Evolutionary conservation across 805 yeast genomes (phyloP).

Genomic region (Spathaspora passalidarum): DNA sequence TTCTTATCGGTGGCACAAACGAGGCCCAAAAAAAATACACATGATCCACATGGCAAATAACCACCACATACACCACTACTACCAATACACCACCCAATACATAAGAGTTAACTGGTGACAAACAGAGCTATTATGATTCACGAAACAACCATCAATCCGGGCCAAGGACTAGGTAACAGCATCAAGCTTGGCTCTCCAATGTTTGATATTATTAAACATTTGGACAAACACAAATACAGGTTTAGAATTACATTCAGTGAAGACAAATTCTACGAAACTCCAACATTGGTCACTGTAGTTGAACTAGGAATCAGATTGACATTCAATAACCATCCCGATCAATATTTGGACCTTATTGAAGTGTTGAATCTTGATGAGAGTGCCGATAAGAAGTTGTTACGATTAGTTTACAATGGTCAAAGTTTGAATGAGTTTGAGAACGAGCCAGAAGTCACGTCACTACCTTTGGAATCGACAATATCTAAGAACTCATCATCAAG

Average conservation of each 20-base stretch:
- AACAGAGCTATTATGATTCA: constrained; percentile 9
- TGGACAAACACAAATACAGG: constrained; percentile 24
- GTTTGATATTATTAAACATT: constrained; percentile 22
- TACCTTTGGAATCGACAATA: not conserved
- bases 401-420: constrained; percentile 30
- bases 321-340: constrained; percentile 24
- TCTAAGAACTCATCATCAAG: constrained; percentile 12
- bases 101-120: not conserved
- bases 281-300: constrained; percentile 28
- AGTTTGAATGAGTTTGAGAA: constrained; percentile 22
- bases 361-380: constrained; percentile 16
- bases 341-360: constrained; percentile 29
- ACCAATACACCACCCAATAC: not conserved
- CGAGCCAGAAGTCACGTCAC: not conserved
- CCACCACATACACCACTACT: too few relatives aligned
- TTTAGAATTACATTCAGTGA: constrained; percentile 29
- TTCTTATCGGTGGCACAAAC: too few relatives aligned
- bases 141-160: constrained; percentile 24
- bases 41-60: too few relatives aligned
- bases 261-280: constrained; percentile 26
- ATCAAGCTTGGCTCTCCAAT: constrained; percentile 29
- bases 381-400: constrained; percentile 6
- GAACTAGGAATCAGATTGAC: constrained; percentile 24
- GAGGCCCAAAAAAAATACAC: too few relatives aligned
- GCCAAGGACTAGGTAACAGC: constrained; percentile 32